These are phyloP conservation scores for Metschnikowia picachoensis DNA, from an alignment of 805 yeast genomes.

Conservation along the genomic window DNA sequence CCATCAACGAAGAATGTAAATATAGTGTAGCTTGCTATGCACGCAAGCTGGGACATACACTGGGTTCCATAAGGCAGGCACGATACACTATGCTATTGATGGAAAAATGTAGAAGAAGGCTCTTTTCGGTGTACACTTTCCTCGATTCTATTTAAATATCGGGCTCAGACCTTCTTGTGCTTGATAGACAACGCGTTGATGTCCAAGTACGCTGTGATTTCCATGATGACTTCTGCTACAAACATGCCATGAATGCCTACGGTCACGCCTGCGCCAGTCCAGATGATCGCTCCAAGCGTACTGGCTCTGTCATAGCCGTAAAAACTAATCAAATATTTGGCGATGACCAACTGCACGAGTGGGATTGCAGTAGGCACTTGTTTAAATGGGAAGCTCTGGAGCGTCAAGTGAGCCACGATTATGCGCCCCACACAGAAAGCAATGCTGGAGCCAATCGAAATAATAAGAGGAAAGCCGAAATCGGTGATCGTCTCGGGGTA, in stretches of 20 bases:
- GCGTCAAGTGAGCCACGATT: constrained; percentile 80
- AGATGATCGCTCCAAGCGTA: constrained; percentile 50
- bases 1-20: too few species aligned
- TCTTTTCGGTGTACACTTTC: background rate
- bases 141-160: background rate
- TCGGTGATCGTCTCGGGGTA: constrained; percentile 49
- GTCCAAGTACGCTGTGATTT: constrained; percentile 75
- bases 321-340: constrained; percentile 31
- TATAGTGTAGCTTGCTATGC: too few species aligned
- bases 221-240: constrained; percentile 73
- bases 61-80: too few species aligned
- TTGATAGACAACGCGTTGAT: constrained; percentile 83
- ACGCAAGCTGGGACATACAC: too few species aligned
- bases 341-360: constrained; percentile 39
- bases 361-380: constrained; percentile 74
- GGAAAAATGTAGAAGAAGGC: too few species aligned
- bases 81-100: too few species aligned
- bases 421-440: constrained; percentile 92
- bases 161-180: constrained; percentile 51
- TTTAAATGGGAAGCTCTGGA: constrained; percentile 68
- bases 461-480: constrained; percentile 52
- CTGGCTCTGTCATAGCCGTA: constrained; percentile 37
- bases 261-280: constrained; percentile 67
- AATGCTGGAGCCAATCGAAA: constrained; percentile 68
- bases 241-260: constrained; percentile 67